A percentile compares a stretch with the other conserved stretches of the same genome.
Evolutionary conservation across 768 basidiomycete genomes (phyloP).

Genomic region (Trametes maxima): DNA sequence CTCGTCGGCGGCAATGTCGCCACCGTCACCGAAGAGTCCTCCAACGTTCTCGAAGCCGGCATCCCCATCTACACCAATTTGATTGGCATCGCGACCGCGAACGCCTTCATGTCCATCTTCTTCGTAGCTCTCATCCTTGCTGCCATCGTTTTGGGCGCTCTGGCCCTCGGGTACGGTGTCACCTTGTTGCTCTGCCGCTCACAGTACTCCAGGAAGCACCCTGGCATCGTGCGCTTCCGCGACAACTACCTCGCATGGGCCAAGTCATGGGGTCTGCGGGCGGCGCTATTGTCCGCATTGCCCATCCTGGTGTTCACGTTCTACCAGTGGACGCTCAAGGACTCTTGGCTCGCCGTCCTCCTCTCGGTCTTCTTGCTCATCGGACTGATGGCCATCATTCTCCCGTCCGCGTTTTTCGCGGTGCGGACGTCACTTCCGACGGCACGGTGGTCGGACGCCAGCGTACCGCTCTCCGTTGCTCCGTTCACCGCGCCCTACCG

Average conservation of each 20-base stretch:
- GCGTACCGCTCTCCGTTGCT: conserved; percentile 40
- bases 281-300: conserved; percentile 64
- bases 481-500: conserved; percentile 73
- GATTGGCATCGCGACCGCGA: conserved; percentile 77
- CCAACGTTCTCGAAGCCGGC: conserved; percentile 75
- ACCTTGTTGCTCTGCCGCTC: conserved; percentile 36
- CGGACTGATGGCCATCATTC: conserved; percentile 49
- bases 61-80: conserved; percentile 82
- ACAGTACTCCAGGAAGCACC: conserved; percentile 25
- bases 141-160: conserved; percentile 55
- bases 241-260: conserved; percentile 49
- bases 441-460: conserved; percentile 1
- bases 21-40: conserved; percentile 62
- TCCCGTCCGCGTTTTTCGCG: conserved; percentile 51
- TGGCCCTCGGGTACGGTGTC: conserved; percentile 56
- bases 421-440: conserved; percentile 38
- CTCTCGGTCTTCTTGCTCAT: conserved; percentile 74
- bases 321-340: conserved; percentile 89
- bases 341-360: conserved; percentile 85
- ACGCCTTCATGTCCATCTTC: conserved; percentile 92
- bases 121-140: conserved; percentile 68
- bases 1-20: conserved; percentile 48
- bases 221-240: conserved; percentile 26
- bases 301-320: conserved; percentile 80
- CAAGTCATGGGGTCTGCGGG: conserved; percentile 62